Conservation (phyloP, 2,329 filamentous ascomycete species). For the Aspergillus felis region DNA sequence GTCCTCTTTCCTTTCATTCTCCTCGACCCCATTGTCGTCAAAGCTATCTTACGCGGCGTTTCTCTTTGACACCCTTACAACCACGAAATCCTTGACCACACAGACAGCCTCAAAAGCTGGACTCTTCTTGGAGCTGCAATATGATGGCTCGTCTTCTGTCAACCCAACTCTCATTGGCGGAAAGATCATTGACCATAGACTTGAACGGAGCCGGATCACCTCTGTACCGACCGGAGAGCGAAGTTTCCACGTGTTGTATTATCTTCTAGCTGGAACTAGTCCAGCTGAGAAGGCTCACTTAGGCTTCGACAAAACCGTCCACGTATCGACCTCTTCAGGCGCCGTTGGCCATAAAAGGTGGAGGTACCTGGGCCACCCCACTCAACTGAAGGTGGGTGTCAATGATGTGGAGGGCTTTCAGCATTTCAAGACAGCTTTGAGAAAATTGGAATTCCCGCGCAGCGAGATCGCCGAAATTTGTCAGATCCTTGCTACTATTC, state of each 20-base stretch:
- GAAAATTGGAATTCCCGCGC: slow-evolving; percentile 89
- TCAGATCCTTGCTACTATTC: slow-evolving; percentile 84
- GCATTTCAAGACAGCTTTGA: slow-evolving; percentile 91
- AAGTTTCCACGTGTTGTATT: slow-evolving; percentile 95
- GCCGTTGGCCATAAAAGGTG: slow-evolving; percentile 70
- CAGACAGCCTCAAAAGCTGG: slow-evolving; percentile 94
- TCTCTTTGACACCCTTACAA: slow-evolving; percentile 92
- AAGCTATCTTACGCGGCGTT: slow-evolving; percentile 93
- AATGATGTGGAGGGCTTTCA: slow-evolving; percentile 95
- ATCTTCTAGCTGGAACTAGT: slow-evolving; percentile 88
- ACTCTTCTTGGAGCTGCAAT: slow-evolving; percentile 93
- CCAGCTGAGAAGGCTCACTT: slow-evolving; percentile 85
- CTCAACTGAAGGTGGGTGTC: slow-evolving; percentile 93
- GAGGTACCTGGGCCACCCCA: slow-evolving; percentile 94
- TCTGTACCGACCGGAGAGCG: slow-evolving; percentile 92
- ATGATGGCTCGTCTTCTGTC: slow-evolving; percentile 80
- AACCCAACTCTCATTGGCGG: slow-evolving; percentile 88
- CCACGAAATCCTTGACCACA: slow-evolving; percentile 93
- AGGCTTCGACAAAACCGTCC: slow-evolving; percentile 52
- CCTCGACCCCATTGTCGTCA: slow-evolving; percentile 85
- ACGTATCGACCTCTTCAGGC: slow-evolving; percentile 46
- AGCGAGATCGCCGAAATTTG: slow-evolving; percentile 96
- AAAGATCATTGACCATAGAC: slow-evolving; percentile 87
- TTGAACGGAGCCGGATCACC: slow-evolving; percentile 87
- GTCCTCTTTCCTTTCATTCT: slow-evolving; percentile 79